phyloP scores from a whole-genome alignment of 768 basidiomycete genomes.

The Leccinum aurantiacum region DNA sequence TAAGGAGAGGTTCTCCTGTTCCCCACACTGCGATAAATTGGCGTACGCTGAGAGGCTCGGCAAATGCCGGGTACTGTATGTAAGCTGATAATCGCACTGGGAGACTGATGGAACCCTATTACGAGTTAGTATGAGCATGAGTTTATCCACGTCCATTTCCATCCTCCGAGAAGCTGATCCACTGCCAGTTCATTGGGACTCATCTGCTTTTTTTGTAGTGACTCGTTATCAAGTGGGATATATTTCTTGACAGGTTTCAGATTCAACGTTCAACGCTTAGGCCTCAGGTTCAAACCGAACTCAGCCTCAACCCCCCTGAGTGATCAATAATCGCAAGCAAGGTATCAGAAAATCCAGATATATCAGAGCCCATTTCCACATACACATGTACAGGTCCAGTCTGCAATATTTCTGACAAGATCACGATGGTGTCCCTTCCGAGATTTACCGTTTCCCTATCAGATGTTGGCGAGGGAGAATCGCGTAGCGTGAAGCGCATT shows the following conservation, averaged over 20 bases:
- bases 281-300: background rate
- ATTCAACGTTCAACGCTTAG: background rate
- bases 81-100: background rate
- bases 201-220: background rate
- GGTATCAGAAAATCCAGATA: background rate
- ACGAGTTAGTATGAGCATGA: constrained; percentile 5
- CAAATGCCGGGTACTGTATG: constrained; percentile 13
- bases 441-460: constrained; percentile 42
- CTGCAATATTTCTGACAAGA: constrained; percentile 1
- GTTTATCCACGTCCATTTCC: constrained; percentile 13
- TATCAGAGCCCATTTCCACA: background rate
- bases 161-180: constrained; percentile 4
- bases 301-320: constrained; percentile 1
- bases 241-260: constrained; percentile 7
- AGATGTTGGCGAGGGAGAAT: constrained; percentile 35
- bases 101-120: background rate
- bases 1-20: background rate
- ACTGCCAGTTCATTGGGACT: constrained; percentile 1
- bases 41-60: constrained; percentile 1
- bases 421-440: constrained; percentile 21
- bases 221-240: background rate
- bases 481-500: constrained; percentile 62
- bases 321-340: background rate
- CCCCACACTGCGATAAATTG: background rate
- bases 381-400: background rate